These are phyloP conservation scores for Hypoxylon sp. DNA, from an alignment of 2,329 filamentous ascomycete species.

Conservation along the genomic window DNA sequence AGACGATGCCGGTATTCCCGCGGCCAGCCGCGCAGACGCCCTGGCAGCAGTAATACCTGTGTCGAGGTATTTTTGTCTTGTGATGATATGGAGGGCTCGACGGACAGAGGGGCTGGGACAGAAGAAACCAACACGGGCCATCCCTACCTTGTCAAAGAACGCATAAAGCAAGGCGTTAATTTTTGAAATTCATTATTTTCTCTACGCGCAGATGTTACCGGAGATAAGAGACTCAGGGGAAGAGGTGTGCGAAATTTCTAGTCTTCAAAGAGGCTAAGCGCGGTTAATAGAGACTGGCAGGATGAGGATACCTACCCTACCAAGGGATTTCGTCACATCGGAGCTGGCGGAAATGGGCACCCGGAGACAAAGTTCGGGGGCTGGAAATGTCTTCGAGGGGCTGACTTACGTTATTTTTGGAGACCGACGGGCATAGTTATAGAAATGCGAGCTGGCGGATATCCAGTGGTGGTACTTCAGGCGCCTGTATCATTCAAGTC, in stretches of 20 bases:
- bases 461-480: conserved; percentile 6
- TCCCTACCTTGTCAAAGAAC: conserved; percentile 29
- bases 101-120: not conserved
- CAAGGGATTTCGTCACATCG: not conserved
- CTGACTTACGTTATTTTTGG: not conserved
- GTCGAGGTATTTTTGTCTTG: not conserved
- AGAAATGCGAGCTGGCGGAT: conserved; percentile 13
- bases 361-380: not conserved
- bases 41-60: conserved; percentile 65
- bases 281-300: not conserved
- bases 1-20: conserved; percentile 87
- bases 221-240: not conserved
- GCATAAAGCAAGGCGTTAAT: conserved; percentile 49
- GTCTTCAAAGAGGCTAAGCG: not conserved
- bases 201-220: not conserved
- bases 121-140: not conserved
- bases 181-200: conserved; percentile 36
- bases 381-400: not conserved
- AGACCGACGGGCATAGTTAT: not conserved
- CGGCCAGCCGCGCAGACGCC: conserved; percentile 74
- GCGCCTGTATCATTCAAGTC: conserved; percentile 31
- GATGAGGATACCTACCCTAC: not conserved
- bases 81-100: not conserved
- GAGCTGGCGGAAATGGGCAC: not conserved
- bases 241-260: not conserved